phyloP scores from a whole-genome alignment of 148 eudicot genomes.

The Bassia scoparia region DNA sequence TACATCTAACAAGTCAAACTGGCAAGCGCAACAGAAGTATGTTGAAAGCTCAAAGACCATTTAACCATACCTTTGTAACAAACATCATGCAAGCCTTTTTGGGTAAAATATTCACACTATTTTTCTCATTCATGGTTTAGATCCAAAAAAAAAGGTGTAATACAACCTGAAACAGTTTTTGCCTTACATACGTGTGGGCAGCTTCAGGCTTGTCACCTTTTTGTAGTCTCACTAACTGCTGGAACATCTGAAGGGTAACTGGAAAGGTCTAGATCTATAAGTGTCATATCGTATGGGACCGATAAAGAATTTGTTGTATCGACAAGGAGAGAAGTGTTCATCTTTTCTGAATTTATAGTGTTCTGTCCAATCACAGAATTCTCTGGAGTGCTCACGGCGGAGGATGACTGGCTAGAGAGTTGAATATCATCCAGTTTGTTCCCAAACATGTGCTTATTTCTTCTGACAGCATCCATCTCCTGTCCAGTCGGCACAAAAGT shows the following conservation, averaged over 20 bases:
- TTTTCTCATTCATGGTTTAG: constrained; percentile 9
- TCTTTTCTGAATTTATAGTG: constrained; percentile 39
- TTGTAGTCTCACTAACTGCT: constrained; percentile 42
- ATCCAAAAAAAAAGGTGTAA: constrained; percentile 12
- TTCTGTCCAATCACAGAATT: constrained; percentile 22
- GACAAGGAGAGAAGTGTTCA: constrained; percentile 56
- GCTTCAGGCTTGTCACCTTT: constrained; percentile 42
- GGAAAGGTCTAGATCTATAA: constrained; percentile 73
- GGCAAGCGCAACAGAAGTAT: no score
- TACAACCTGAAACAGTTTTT: constrained; percentile 22
- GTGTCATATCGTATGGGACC: constrained; percentile 64
- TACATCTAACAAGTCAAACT: no score
- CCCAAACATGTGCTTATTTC: constrained; percentile 49
- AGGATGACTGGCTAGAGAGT: constrained; percentile 60
- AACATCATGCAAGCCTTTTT: constrained; percentile 9
- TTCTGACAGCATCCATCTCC: constrained; percentile 88
- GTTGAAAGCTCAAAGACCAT: no score
- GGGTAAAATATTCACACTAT: constrained; percentile 24
- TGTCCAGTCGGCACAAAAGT: constrained; percentile 95
- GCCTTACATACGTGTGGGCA: constrained; percentile 16
- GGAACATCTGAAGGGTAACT: constrained; percentile 54
- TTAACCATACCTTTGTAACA: constrained; percentile 5
- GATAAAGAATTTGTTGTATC: constrained; percentile 51
- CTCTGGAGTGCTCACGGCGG: constrained; percentile 43
- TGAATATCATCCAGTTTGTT: constrained; percentile 63